These are phyloP conservation scores for Mucor velutinosus DNA, from an alignment of 371 early-diverging fungal genomes.

Conservation along the genomic window DNA sequence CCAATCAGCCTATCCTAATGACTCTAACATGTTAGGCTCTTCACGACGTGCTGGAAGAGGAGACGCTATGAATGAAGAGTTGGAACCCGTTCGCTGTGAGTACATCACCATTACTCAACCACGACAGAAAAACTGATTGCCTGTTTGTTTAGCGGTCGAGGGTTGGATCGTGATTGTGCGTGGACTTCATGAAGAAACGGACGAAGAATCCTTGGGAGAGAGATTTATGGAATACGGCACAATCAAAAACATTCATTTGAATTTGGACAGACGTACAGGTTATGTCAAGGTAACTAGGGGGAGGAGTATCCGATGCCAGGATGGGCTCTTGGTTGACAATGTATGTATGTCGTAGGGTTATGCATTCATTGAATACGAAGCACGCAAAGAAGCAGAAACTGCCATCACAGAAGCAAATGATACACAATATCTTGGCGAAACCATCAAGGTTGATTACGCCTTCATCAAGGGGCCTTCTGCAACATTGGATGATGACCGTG, in stretches of 20 bases:
- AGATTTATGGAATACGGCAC: slow-evolving; percentile 88
- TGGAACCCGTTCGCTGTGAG: slow-evolving; percentile 69
- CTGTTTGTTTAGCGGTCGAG: slow-evolving; percentile 84
- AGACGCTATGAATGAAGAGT: slow-evolving; percentile 24
- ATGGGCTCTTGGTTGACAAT: neutral
- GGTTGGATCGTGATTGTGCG: slow-evolving; percentile 95
- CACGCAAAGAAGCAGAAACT: slow-evolving; percentile 77
- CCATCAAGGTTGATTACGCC: slow-evolving; percentile 81
- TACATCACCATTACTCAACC: neutral
- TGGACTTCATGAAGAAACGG: slow-evolving; percentile 92
- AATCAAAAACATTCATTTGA: slow-evolving; percentile 87
- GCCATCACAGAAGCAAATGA: slow-evolving; percentile 79
- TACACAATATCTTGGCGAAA: slow-evolving; percentile 71
- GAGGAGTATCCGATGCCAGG: neutral
- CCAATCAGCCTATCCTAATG: neutral
- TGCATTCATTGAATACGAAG: slow-evolving; percentile 88
- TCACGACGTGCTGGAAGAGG: slow-evolving; percentile 19
- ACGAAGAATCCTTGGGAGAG: slow-evolving; percentile 90
- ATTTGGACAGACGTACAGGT: slow-evolving; percentile 93
- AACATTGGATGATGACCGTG: slow-evolving; percentile 1
- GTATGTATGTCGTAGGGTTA: slow-evolving; percentile 72
- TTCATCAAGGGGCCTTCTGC: slow-evolving; percentile 61
- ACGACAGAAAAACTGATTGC: too few relatives aligned
- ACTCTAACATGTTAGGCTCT: neutral
- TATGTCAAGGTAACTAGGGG: slow-evolving; percentile 80